Evolutionary conservation across 2,329 filamentous ascomycete genomes (phyloP).

Genomic region (Fusarium luffae): DNA sequence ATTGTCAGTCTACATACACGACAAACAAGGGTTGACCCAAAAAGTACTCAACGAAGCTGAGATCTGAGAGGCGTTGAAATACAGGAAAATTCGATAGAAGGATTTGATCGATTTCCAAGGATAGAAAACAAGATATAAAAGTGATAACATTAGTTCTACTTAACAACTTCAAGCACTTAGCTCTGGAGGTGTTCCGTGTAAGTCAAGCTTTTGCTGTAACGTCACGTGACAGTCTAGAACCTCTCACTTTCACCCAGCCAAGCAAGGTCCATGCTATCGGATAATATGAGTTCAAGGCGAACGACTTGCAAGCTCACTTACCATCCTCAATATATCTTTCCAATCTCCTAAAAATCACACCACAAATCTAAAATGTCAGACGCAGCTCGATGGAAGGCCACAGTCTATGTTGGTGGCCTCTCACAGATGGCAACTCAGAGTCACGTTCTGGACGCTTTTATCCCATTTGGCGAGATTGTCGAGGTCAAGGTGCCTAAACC

Average conservation of each 20-base stretch:
- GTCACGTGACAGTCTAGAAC: conserved; percentile 40
- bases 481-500: conserved; percentile 92
- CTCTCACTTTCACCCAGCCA: conserved; percentile 5
- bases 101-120: background rate
- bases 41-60: background rate
- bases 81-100: background rate
- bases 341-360: conserved; percentile 2
- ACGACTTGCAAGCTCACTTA: conserved; percentile 10
- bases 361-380: conserved; percentile 74
- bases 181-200: background rate
- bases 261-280: conserved; percentile 6
- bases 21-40: background rate
- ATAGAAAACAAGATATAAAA: background rate
- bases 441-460: conserved; percentile 88
- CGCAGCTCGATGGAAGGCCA: conserved; percentile 84
- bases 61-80: background rate
- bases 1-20: background rate
- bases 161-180: background rate
- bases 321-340: background rate
- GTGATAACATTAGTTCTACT: background rate
- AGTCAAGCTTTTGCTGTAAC: background rate
- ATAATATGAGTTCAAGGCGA: conserved; percentile 19
- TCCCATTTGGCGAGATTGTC: conserved; percentile 95
- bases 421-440: conserved; percentile 79
- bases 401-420: conserved; percentile 91